Base-by-base conservation (phyloP, 495 filamentous ascomycete species). In the Cudoniella acicularis region DNA sequence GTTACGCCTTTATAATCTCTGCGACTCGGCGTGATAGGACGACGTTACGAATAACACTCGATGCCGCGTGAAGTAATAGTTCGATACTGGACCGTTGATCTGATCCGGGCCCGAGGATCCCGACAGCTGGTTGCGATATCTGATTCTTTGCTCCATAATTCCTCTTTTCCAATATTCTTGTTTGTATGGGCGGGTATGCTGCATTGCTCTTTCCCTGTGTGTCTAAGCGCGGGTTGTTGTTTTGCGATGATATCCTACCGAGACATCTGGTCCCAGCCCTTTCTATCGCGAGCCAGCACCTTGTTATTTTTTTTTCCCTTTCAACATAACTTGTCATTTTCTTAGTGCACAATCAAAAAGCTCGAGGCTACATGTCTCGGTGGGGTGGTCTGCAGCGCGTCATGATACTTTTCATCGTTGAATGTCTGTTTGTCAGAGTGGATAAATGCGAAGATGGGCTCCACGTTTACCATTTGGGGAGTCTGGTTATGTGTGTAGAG, bases 31-130 rank as follows among this genome's bases (percentile, higher is more conserved):
- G 73, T 72, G 70, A 68, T 72, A 75, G 75, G 74, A 81, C 73
- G 78, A 82, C 75, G 75, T 79, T 71, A 81, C 77, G 78, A 81
- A 71, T 72, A 69, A 67, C 65, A 61, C 66, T 72, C 69, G 67
- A 70, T 67, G 67, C 67, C 67, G 67, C 67, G 61, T 59, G 51
- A 61, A 62, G 60, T 58, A 64, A 60, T 42, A 57, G 51, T 54
- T 63, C 57, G 59, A 62, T 61, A 62, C 61, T 66, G 66, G 64
- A 64, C 65, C 67, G 68, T 70, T 73, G 57, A 58, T 69, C 66
- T 57, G 56, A 70, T 64, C 65, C 56, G 57, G 54, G 61, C 55
- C 54, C 52, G 59, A 70, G 60, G 61, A 64, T 61, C 59, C n/a
- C n/a, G 45, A 54, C 48, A 56, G 40, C 56, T 54, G 43, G 54